Conservation (phyloP, 192 early-diverging fungal genomes). For the Rhizoclosmatium globosum region DNA sequence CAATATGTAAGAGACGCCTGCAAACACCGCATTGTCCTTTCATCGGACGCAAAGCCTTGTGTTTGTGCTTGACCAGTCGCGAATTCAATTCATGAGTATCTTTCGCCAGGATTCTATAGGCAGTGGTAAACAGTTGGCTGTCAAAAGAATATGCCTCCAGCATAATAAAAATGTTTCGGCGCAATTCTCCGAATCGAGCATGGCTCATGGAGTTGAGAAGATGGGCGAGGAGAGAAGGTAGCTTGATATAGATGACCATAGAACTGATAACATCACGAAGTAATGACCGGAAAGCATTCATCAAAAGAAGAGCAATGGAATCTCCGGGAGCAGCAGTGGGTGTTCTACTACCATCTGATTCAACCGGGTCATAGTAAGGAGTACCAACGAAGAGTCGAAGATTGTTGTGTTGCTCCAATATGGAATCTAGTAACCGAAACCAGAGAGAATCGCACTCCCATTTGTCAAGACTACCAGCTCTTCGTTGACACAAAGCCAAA, state of each 20-base stretch:
- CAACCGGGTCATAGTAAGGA: conserved; percentile 10
- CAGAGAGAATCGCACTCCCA: conserved; percentile 44
- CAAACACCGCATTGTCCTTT: conserved; percentile 58
- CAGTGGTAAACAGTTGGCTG: conserved; percentile 44
- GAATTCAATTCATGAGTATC: conserved; percentile 40
- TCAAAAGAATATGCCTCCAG: conserved; percentile 48
- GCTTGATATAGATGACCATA: conserved; percentile 44
- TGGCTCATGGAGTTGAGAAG: conserved; percentile 35
- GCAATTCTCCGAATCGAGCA: conserved; percentile 44
- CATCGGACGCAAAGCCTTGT: conserved; percentile 41
- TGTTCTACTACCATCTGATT: conserved; percentile 17
- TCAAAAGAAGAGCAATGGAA: conserved; percentile 18
- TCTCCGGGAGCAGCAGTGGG: background rate
- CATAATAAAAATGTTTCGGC: conserved; percentile 46
- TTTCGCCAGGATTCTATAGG: conserved; percentile 38
- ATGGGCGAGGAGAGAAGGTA: conserved; percentile 42
- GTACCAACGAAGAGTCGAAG: background rate
- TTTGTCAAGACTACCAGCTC: conserved; percentile 24
- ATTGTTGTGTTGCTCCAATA: conserved; percentile 41
- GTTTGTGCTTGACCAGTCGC: background rate
- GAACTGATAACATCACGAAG: background rate
- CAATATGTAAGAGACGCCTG: conserved; percentile 49
- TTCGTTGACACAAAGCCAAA: conserved; percentile 39
- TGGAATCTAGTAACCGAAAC: conserved; percentile 47
- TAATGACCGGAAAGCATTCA: conserved; percentile 32